Evolutionary conservation across 2,329 filamentous ascomycete species (phyloP).

Genomic region (Xylaria multiplex): DNA sequence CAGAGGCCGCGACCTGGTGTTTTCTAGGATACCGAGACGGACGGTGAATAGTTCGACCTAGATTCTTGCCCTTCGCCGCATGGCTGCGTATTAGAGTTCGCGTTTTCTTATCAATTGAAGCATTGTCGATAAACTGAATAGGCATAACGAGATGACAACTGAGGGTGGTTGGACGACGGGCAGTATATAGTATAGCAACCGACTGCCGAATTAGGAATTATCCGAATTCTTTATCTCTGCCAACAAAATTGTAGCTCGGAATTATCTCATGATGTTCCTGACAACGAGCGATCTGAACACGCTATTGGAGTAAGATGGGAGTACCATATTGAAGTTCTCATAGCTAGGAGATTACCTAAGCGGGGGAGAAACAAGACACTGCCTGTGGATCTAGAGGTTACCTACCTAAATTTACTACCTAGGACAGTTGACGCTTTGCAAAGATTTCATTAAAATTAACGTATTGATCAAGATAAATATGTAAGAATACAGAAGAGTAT

Average conservation of each 20-base stretch:
- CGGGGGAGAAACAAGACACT: too few relatives aligned
- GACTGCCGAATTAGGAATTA: slow-evolving; percentile 8
- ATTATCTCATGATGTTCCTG: not conserved
- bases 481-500: too few relatives aligned
- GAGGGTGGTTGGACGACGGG: not conserved
- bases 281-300: not conserved
- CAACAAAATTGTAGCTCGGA: not conserved
- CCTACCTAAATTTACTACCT: too few relatives aligned
- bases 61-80: slow-evolving; percentile 40
- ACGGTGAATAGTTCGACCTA: slow-evolving; percentile 29
- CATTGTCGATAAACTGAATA: slow-evolving; percentile 37
- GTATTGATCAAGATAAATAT: too few relatives aligned
- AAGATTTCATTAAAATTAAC: too few relatives aligned
- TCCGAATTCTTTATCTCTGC: slow-evolving; percentile 15
- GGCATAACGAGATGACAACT: slow-evolving; percentile 24
- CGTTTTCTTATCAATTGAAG: slow-evolving; percentile 34
- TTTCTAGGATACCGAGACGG: slow-evolving; percentile 21
- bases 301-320: too few relatives aligned
- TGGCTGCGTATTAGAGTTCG: slow-evolving; percentile 39
- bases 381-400: too few relatives aligned
- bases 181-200: not conserved
- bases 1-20: slow-evolving; percentile 1
- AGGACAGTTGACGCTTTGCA: too few relatives aligned
- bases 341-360: too few relatives aligned
- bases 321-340: too few relatives aligned